phyloP scores from a whole-genome alignment of 768 basidiomycete genomes.

The Glaciozyma antarctica region DNA sequence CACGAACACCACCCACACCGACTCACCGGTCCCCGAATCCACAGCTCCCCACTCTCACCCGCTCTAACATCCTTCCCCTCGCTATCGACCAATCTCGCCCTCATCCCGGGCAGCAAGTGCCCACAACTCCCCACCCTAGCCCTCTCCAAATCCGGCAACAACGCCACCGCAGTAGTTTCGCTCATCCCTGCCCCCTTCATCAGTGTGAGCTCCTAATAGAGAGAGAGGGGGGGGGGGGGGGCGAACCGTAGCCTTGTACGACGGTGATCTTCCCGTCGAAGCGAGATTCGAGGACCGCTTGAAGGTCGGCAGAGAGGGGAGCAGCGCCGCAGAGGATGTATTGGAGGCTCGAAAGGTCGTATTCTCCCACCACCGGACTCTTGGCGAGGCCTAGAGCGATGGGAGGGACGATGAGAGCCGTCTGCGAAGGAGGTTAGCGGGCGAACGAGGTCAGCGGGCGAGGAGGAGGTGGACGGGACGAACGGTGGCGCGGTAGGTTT shows the following conservation, averaged over 20 bases:
- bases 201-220: too few relatives aligned
- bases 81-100: conserved; percentile 60
- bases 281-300: conserved; percentile 44
- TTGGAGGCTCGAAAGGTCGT: conserved; percentile 54
- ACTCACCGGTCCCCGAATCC: conserved; percentile 59
- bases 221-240: too few relatives aligned
- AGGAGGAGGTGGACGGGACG: neutral
- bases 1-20: neutral
- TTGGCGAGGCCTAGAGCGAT: conserved; percentile 67
- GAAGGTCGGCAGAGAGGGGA: conserved; percentile 59
- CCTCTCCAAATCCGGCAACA: conserved; percentile 42
- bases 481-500: conserved; percentile 54
- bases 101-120: conserved; percentile 59
- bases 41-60: conserved; percentile 66
- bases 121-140: conserved; percentile 53
- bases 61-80: conserved; percentile 49
- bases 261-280: conserved; percentile 5
- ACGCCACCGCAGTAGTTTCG: conserved; percentile 41
- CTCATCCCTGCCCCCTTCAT: neutral
- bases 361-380: conserved; percentile 55
- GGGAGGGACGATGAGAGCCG: conserved; percentile 62
- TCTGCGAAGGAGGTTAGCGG: conserved; percentile 3
- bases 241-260: conserved; percentile 13
- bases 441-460: too few relatives aligned
- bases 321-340: conserved; percentile 68